Conservation (phyloP, 1,284 basidiomycete genomes). For the Ustilago bromivora region DNA sequence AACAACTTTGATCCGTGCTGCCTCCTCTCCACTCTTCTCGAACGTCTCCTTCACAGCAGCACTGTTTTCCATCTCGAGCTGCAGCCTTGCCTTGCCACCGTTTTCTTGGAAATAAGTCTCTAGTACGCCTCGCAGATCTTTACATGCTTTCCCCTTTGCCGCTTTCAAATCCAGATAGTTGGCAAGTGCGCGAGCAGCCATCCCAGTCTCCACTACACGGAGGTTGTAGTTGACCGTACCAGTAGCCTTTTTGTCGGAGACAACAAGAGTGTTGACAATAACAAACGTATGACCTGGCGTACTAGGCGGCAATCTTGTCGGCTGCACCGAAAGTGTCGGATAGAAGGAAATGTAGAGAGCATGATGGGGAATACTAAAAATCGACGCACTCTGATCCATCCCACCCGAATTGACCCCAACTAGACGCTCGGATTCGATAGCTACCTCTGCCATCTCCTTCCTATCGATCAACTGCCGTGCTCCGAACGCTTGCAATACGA, state of each 20-base stretch:
- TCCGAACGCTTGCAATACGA: constrained; percentile 64
- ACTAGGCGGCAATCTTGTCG: constrained; percentile 48
- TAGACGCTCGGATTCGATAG: constrained; percentile 64
- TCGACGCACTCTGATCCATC: constrained; percentile 68
- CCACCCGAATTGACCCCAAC: constrained; percentile 68
- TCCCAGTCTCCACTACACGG: constrained; percentile 64
- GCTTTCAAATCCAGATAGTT: constrained; percentile 31
- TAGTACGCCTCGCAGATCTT: constrained; percentile 55
- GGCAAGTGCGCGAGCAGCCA: constrained; percentile 57
- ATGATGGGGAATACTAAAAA: constrained; percentile 61
- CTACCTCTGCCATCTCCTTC: constrained; percentile 64
- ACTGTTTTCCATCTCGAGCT: constrained; percentile 40
- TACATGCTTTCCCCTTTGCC: constrained; percentile 10
- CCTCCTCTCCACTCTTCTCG: constrained; percentile 57
- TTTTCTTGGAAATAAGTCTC: constrained; percentile 57
- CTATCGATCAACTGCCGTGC: constrained; percentile 55
- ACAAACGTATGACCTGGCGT: constrained; percentile 56
- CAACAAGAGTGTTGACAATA: constrained; percentile 66
- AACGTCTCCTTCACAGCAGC: constrained; percentile 28
- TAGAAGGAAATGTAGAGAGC: constrained; percentile 66
- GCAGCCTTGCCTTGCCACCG: constrained; percentile 24
- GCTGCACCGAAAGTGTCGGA: constrained; percentile 48
- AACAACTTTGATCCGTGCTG: constrained; percentile 54
- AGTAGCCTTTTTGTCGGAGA: constrained; percentile 67
- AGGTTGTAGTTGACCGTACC: constrained; percentile 68